Evolutionary conservation across 805 yeast species (phyloP).

Genomic region (Suhomyces pyralidae): DNA sequence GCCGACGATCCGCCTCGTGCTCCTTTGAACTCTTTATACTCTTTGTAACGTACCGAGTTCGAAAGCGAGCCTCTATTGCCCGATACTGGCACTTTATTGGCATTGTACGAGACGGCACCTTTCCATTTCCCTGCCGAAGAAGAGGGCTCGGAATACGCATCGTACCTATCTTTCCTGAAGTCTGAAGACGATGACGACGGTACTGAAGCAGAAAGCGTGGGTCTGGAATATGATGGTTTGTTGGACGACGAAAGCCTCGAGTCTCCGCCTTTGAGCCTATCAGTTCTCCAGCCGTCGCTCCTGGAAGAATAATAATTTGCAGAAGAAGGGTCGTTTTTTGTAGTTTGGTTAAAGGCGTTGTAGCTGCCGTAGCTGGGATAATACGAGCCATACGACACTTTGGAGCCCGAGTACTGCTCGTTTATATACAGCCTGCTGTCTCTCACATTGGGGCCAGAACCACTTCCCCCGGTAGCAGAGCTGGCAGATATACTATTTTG

Average conservation of each 20-base stretch:
- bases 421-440: slow-evolving; percentile 13
- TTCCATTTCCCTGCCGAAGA: slow-evolving; percentile 1
- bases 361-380: slow-evolving; percentile 23
- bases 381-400: slow-evolving; percentile 13
- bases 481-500: background rate
- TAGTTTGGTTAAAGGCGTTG: background rate
- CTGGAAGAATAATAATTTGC: slow-evolving; percentile 8
- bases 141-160: slow-evolving; percentile 5
- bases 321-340: background rate
- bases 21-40: slow-evolving; percentile 6
- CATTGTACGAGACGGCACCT: slow-evolving; percentile 6
- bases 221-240: slow-evolving; percentile 7
- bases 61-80: slow-evolving; percentile 22
- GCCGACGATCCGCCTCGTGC: slow-evolving; percentile 18
- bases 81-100: slow-evolving; percentile 12
- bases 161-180: slow-evolving; percentile 14
- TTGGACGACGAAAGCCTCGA: slow-evolving; percentile 13
- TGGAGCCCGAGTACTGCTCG: slow-evolving; percentile 6
- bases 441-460: slow-evolving; percentile 11
- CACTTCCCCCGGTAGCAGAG: background rate
- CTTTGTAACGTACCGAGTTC: slow-evolving; percentile 22
- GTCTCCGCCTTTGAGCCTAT: slow-evolving; percentile 11
- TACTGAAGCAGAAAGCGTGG: background rate
- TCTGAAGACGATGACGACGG: slow-evolving; percentile 7
- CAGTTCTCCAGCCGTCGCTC: slow-evolving; percentile 13